Conservation (phyloP, 169 alveolate species). For the Fabrea salina region DNA sequence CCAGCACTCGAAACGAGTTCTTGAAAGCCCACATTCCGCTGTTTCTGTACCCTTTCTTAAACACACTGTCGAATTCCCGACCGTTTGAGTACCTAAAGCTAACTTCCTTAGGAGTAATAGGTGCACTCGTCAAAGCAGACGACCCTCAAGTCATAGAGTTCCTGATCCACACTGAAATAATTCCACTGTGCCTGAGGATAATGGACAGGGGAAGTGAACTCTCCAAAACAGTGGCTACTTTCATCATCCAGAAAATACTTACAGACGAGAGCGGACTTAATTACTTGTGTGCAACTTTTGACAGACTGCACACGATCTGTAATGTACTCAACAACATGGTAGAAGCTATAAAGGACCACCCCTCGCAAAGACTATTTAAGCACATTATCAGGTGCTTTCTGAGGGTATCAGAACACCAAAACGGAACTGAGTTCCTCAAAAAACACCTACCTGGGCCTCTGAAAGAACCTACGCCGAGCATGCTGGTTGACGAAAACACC, state of each 20-base stretch:
- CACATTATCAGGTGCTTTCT: conserved; percentile 96
- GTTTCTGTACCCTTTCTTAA: conserved; percentile 96
- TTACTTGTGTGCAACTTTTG: conserved; percentile 96
- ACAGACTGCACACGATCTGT: conserved; percentile 96
- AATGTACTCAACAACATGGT: conserved; percentile 95
- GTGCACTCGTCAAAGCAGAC: conserved; percentile 99
- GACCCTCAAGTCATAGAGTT: conserved; percentile 96
- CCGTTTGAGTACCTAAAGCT: conserved; percentile 97
- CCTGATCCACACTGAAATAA: conserved; percentile 94
- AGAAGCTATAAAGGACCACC: conserved; percentile 78
- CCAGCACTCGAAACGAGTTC: conserved; percentile 94
- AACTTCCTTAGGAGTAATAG: conserved; percentile 99
- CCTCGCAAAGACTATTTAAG: conserved; percentile 92
- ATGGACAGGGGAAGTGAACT: conserved; percentile 99
- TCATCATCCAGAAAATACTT: conserved; percentile 96
- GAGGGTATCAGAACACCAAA: conserved; percentile 94
- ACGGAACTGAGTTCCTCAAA: conserved; percentile 88
- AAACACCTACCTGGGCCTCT: conserved; percentile 72
- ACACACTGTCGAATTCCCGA: conserved; percentile 92
- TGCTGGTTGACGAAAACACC: conserved; percentile 21
- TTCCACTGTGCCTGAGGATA: conserved; percentile 96
- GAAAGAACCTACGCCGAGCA: not conserved
- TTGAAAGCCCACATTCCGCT: conserved; percentile 97
- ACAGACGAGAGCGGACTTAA: conserved; percentile 95
- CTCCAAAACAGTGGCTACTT: conserved; percentile 97